Evolutionary conservation across 257 asterid species (phyloP), one percentile per base, ranked within the genome.

Genomic region (Solanum phureja): DNA sequence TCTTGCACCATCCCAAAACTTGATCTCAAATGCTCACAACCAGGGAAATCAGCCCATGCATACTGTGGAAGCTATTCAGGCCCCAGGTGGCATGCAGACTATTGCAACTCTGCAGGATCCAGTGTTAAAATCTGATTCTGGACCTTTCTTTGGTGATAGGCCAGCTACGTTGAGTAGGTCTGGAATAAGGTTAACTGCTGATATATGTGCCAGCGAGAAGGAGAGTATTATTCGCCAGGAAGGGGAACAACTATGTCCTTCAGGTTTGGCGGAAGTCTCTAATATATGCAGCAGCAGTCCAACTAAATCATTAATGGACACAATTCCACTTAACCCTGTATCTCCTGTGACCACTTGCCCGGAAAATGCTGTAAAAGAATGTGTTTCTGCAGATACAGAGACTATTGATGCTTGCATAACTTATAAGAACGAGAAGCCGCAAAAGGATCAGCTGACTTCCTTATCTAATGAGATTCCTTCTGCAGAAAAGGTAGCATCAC

Each of bases 391-490:
- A 46, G 91, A 89, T 87, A 90, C 86, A 38, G 90, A 60, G 79
- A 92, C 90, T 77, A 84, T 69, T 52, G 86, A 90, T 60, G 89
- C 71, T 72, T 71, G 88, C 37, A 42, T 82, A 85, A 74, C 58
- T 46, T 56, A 49, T 21, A 90, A 72, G 66, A 86, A 72, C 18
- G 90, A 82, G 87, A 89, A 86, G 88, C 87, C 34, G 42, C 83
- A 79, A 12, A 94, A 93, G 86, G 95, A 89, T 87, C 89, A 83
- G 74, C 81, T 94, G 91, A 93, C 90, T 73, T 94, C 90, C 90
- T 91, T 94, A 91, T 96, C 98, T 13, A 95, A 93, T 91, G 88
- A 94, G 89, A 91, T 94, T 88, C 96, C 95, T 49, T 92, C 98
- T 18, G 92, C 87, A 44, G 92, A 95, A 87, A 93, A 90, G 92